phyloP scores from a whole-genome alignment of 768 basidiomycete genomes.

The Phylloporus rhodoxanthus region DNA sequence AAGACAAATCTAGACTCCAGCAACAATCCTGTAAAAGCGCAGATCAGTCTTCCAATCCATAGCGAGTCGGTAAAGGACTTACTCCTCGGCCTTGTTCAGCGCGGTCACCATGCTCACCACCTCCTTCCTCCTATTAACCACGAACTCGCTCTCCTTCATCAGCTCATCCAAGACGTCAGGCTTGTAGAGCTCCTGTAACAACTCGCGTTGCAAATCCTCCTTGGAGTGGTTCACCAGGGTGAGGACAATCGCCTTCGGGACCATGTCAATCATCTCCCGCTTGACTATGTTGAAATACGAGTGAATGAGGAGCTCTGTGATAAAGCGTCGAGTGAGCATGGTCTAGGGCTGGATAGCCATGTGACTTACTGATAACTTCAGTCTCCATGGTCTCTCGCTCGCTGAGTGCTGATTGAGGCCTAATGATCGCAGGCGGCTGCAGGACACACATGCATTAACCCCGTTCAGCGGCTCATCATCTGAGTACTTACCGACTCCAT shows the following conservation, averaged over 20 bases:
- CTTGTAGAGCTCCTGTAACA: conserved; percentile 95
- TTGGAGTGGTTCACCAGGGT: conserved; percentile 91
- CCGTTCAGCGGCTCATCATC: conserved; percentile 11
- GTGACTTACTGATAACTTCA: conserved; percentile 93
- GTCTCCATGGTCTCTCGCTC: conserved; percentile 98
- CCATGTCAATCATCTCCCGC: conserved; percentile 99
- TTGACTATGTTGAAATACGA: conserved; percentile 99
- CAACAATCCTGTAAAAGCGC: conserved; percentile 45
- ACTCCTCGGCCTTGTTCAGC: conserved; percentile 96
- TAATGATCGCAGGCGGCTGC: conserved; percentile 80
- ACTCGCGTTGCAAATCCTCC: conserved; percentile 89
- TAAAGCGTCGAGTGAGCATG: conserved; percentile 1
- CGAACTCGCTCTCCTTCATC: conserved; percentile 89
- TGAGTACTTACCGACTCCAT: conserved; percentile 51
- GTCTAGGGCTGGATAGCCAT: neutral
- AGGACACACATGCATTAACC: neutral
- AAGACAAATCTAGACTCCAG: conserved; percentile 43
- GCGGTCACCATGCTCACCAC: conserved; percentile 89
- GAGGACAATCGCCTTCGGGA: conserved; percentile 89
- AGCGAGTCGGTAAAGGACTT: conserved; percentile 42
- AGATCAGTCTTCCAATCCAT: conserved; percentile 9
- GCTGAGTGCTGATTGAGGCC: conserved; percentile 84
- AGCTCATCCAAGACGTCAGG: conserved; percentile 92
- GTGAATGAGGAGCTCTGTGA: conserved; percentile 83
- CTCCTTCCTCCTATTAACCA: conserved; percentile 89